A percentile compares a stretch with the other conserved stretches of the same genome.
These are phyloP conservation scores for Protea cynaroides DNA, from an alignment of 164 flowering plant genomes.

Conservation along the genomic window DNA sequence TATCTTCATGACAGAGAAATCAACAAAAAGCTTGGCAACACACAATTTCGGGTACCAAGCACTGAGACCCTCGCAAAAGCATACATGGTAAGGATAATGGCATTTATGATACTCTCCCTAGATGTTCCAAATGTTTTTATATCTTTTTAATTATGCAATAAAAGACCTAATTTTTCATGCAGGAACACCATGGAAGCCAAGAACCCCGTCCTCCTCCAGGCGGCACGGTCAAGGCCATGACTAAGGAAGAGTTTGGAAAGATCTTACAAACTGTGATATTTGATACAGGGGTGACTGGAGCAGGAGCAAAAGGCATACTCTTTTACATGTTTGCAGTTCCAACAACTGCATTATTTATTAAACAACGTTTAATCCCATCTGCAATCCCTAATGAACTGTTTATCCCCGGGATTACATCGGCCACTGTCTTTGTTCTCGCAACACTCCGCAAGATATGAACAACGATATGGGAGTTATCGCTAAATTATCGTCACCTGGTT, in stretches of 20 bases:
- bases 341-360: conserved; percentile 26
- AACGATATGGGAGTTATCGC: not conserved
- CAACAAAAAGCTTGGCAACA: conserved; percentile 32
- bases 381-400: conserved; percentile 37
- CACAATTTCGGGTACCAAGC: conserved; percentile 40
- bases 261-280: conserved; percentile 30
- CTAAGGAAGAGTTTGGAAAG: conserved; percentile 41
- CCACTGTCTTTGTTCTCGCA: conserved; percentile 50
- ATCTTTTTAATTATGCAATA: not conserved
- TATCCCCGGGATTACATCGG: conserved; percentile 54
- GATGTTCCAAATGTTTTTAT: too few species aligned
- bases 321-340: conserved; percentile 49
- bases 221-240: conserved; percentile 7
- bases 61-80: conserved; percentile 20
- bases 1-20: conserved; percentile 29
- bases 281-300: conserved; percentile 32
- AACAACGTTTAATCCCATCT: conserved; percentile 28
- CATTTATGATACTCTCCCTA: not conserved
- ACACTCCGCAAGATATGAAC: conserved; percentile 43
- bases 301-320: conserved; percentile 35
- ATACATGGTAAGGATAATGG: conserved; percentile 24
- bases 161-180: not conserved
- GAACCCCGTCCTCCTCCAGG: not conserved
- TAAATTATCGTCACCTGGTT: too few species aligned
- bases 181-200: conserved; percentile 4